Base-by-base conservation (phyloP, 441 rosid genomes). In the Mallotus japonicus region DNA sequence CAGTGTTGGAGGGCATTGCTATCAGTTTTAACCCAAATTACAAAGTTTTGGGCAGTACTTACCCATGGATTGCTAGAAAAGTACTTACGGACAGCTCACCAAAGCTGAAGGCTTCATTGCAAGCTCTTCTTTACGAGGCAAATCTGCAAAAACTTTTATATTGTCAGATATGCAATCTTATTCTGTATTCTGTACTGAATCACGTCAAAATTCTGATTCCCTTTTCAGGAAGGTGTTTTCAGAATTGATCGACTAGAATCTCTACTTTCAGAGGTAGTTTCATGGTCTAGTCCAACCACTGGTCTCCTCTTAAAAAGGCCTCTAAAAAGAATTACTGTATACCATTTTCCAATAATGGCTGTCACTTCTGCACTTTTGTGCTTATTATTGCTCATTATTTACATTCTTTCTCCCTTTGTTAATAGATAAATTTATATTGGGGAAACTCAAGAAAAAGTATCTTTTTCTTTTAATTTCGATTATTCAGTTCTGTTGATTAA, bases 1-100 rank as follows among this genome's bases (percentile, higher is more conserved):
- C 99, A 75, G 99, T 95, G 56, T 81, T 95, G 84, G 99, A 95
- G 85, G 99, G 99, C 59, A 91, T 95, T 78, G 99, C 99, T 59
- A 81, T 95, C 54, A 80, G 90, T 84, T 81, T 77, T 72, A 77
- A 87, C 80, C 97, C 97, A 78, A 85, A 87, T 77, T 95, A 95
- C 90, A 95, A 95, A 83, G 99, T 95, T 69, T 81, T 95, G 85
- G 93, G 99, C 32, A 91, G 97, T 76, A 92, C 99, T 69, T 95
- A 92, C 78, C 99, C 99, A 24, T 95, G 97, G 97, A 92, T 95
- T 81, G 97, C 99, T 53, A 91, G 87, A 80, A 95, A 95, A 84
- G 89, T 95, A 51, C 79, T 95, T 70, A 91, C 92, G 61, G 95
- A 95, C 72, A 84, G 92, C 84, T 95, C 99, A 72, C 97, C 97